These are phyloP conservation scores for Raphidocelis subcapitata DNA, from an alignment of 139 green algal species.

Conservation along the genomic window DNA sequence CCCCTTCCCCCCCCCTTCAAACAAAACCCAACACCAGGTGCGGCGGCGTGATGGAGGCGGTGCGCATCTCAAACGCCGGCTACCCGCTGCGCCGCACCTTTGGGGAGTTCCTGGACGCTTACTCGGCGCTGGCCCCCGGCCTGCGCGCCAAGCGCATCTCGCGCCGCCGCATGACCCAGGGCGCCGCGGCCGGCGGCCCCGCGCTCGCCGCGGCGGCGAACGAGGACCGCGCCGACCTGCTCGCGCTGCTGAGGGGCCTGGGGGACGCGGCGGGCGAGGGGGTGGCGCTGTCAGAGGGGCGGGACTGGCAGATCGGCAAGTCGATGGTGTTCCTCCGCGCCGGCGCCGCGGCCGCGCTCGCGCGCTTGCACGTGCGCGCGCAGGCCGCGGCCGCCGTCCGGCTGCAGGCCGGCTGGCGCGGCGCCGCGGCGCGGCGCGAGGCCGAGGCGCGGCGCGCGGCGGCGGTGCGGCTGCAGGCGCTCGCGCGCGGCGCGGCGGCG, in stretches of 20 bases:
- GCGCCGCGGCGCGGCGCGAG: conserved; percentile 42
- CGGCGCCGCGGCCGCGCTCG: conserved; percentile 89
- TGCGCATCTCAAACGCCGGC: conserved; percentile 92
- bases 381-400: conserved; percentile 75
- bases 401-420: conserved; percentile 70
- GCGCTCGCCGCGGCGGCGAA: no score
- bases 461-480: conserved; percentile 33
- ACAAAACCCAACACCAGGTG: no score
- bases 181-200: no score
- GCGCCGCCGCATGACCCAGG: no score
- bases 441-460: not conserved
- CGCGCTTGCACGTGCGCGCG: conserved; percentile 80
- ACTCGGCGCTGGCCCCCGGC: conserved; percentile 27
- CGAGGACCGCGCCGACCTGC: no score
- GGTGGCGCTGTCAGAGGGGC: not conserved
- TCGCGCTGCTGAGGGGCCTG: no score
- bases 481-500: conserved; percentile 39
- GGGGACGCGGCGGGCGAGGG: not conserved
- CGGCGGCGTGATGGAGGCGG: conserved; percentile 97
- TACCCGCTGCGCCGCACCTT: conserved; percentile 19
- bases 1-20: no score
- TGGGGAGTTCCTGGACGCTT: conserved; percentile 12
- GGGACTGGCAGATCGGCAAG: conserved; percentile 15
- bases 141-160: no score
- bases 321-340: conserved; percentile 31